These are phyloP conservation scores for Lotmaria passim DNA, from an alignment of 208 protist genomes.

Conservation along the genomic window DNA sequence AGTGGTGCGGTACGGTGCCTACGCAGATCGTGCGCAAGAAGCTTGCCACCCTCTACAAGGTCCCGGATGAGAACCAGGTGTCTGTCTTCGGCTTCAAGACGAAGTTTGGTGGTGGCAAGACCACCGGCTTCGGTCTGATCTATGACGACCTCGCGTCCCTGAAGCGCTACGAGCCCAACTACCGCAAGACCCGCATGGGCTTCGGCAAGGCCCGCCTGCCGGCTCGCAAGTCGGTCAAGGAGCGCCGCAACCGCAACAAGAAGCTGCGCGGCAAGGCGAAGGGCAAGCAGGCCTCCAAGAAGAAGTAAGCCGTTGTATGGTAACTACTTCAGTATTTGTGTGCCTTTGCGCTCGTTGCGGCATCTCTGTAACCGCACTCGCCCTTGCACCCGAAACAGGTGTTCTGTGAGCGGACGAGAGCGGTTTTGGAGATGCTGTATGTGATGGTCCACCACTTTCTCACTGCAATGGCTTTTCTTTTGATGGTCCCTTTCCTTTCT, in stretches of 20 bases:
- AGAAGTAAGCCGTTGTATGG: slow-evolving; percentile 80
- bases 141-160: slow-evolving; percentile 97
- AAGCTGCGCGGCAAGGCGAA: slow-evolving; percentile 98
- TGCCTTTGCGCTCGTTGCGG: neutral
- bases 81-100: slow-evolving; percentile 98
- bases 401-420: neutral
- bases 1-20: slow-evolving; percentile 93
- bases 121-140: slow-evolving; percentile 99
- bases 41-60: slow-evolving; percentile 98
- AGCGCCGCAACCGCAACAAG: slow-evolving; percentile 99
- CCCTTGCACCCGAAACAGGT: neutral
- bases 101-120: slow-evolving; percentile 99
- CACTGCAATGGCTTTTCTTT: neutral
- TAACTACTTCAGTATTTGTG: neutral
- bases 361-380: neutral
- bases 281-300: slow-evolving; percentile 90
- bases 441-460: neutral
- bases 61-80: slow-evolving; percentile 95
- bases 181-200: slow-evolving; percentile 96
- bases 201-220: slow-evolving; percentile 88
- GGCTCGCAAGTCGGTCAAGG: slow-evolving; percentile 98
- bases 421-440: neutral
- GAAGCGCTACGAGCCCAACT: slow-evolving; percentile 98
- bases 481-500: neutral
- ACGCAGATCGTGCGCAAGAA: slow-evolving; percentile 95